Conservation (phyloP, 139 green algal genomes). For the Volvox reticuliferus region DNA sequence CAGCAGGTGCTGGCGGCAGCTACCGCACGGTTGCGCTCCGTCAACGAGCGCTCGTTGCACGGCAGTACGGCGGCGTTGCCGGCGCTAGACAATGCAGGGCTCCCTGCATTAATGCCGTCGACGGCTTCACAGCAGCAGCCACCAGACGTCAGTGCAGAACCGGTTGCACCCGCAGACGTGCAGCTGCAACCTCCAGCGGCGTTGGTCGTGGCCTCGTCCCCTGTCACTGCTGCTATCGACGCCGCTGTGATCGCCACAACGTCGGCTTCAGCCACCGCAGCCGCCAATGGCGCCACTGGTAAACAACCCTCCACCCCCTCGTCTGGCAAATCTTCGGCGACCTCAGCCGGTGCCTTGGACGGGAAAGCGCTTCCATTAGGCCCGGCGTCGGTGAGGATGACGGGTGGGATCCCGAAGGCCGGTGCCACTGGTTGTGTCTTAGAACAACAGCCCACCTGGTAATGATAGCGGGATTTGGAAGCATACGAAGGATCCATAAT, state of each 20-base stretch:
- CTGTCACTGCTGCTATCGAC: neutral
- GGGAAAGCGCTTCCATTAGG: neutral
- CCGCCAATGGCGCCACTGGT: neutral
- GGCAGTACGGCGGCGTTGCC: too few species aligned
- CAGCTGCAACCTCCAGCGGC: too few species aligned
- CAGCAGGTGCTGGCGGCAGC: slow-evolving; percentile 30
- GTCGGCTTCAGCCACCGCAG: neutral
- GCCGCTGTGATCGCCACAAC: neutral
- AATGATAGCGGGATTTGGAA: too few species aligned
- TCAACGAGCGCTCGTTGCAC: slow-evolving; percentile 3
- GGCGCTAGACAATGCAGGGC: neutral
- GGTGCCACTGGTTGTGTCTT: too few species aligned
- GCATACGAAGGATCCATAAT: too few species aligned
- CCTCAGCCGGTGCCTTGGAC: neutral
- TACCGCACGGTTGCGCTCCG: neutral
- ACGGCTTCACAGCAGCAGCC: neutral
- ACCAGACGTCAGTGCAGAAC: too few species aligned
- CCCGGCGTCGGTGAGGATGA: neutral
- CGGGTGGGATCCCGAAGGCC: too few species aligned
- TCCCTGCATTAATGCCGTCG: neutral
- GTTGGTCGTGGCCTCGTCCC: neutral
- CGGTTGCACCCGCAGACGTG: too few species aligned
- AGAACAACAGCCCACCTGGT: too few species aligned
- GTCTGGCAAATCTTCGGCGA: neutral
- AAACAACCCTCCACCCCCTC: neutral